Evolutionary conservation across 257 asterid species (phyloP), one percentile per base, ranked within the genome.

Genomic region (Penstemon davidsonii): DNA sequence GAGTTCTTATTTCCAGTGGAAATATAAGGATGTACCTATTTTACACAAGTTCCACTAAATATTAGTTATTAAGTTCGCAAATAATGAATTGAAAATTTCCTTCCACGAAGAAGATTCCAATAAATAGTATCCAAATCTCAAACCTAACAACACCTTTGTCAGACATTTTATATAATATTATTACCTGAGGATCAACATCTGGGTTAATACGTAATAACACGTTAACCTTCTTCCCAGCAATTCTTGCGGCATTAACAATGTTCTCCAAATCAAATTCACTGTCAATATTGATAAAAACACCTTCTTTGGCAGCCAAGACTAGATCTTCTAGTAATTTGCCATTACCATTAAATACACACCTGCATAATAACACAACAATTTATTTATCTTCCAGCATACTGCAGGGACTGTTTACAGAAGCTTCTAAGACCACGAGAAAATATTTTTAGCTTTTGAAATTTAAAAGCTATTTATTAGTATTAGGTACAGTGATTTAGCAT

Each of bases 181-280:
- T 41, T 88, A 93, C 98, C 99, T 93, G 96, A 71, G 99, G 99
- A 78, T 93, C 99, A 74, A 90, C 99, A 59, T 93, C 96, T 0
- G 99, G 99, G 82, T 93, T 93, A 70, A 93, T 93, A 11, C 97
- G 89, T 46, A 93, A 75, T 19, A 93, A 81, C 76, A 90, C 97
- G 39, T 93, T 87, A 67, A 88, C 96, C 76, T 80, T 80, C 82
- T 90, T 93, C 72, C 96, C 96, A 12, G 95, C 78, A 73, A 93
- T 73, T 78, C 88, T 88, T 60, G 97, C 85, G 37, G 99, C 97
- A 1, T 81, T 75, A 12, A 88, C 88, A 51, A 90, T 93, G 82
- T 93, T 93, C 40, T 90, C 97, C 82, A 93, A 79, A 78, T 93
- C 99, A 75, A 93, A 93, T 63, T 90, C 99, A 44, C 97, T 93